Evolutionary conservation across 495 filamentous ascomycete genomes (phyloP).

Genomic region (Usnea hakonensis): DNA sequence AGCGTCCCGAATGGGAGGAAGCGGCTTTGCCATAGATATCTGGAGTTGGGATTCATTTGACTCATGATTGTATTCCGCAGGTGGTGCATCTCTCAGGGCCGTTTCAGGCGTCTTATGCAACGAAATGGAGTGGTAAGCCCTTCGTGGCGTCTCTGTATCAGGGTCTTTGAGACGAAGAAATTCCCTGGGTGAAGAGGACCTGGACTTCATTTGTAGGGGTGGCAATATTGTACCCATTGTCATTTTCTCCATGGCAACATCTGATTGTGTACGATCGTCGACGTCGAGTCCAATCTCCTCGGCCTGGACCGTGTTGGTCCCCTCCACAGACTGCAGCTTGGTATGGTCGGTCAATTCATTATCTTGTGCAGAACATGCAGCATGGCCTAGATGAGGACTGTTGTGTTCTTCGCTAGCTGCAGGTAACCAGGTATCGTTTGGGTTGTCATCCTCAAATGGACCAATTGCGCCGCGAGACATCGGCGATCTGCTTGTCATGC

Average conservation of each 20-base stretch:
- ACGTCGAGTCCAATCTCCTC: not conserved
- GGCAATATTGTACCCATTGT: conserved; percentile 9
- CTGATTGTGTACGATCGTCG: conserved; percentile 4
- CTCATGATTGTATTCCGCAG: not conserved
- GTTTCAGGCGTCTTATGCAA: conserved; percentile 5
- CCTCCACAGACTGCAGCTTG: not conserved
- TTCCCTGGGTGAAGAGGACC: not conserved
- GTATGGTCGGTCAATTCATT: not conserved
- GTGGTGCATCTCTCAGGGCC: not conserved
- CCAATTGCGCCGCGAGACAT: conserved; percentile 10
- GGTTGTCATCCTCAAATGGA: not conserved
- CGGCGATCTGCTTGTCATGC: conserved; percentile 15
- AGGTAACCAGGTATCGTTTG: not conserved
- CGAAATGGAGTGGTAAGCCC: not conserved
- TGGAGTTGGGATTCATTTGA: not conserved
- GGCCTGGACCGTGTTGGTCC: not conserved
- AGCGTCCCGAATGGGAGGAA: conserved; percentile 5
- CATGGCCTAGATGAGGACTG: not conserved
- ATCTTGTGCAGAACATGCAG: not conserved
- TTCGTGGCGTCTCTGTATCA: not conserved
- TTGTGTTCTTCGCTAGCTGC: not conserved
- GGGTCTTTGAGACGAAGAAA: not conserved
- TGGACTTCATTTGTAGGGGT: not conserved
- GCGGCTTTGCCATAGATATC: conserved; percentile 7
- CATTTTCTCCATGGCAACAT: conserved; percentile 8